Percentiles rank a stretch among this genome's conserved stretches.
Conservation (phyloP, 768 basidiomycete species). For the Lactifluus volemus region DNA sequence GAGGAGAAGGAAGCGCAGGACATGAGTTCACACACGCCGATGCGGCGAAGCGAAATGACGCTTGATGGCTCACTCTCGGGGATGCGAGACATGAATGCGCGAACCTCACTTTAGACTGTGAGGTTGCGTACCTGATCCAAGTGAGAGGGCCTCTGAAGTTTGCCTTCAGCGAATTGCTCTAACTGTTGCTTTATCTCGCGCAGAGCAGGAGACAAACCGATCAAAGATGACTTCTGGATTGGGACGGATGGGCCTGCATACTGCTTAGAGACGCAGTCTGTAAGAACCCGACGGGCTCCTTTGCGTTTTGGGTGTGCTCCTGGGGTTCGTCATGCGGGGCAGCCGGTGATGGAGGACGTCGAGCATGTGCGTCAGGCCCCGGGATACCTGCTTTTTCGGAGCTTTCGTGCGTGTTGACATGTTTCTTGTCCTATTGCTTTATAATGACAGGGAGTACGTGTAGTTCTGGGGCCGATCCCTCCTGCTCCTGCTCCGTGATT, state of each 20-base stretch:
- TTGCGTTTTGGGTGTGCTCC: not conserved
- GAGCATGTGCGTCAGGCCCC: not conserved
- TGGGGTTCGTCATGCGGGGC: not conserved
- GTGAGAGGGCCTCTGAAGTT: not conserved
- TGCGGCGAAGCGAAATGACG: not conserved
- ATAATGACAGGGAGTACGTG: not conserved
- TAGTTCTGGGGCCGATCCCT: not conserved
- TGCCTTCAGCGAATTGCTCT: not conserved
- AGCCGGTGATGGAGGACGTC: not conserved
- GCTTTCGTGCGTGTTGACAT: not conserved
- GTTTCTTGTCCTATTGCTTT: too few species aligned
- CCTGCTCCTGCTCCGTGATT: not conserved
- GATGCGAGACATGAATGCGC: not conserved
- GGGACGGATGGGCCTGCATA: not conserved
- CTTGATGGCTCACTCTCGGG: not conserved
- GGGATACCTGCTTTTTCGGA: not conserved
- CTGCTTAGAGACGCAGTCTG: not conserved
- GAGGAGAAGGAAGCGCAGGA: constrained; percentile 1
- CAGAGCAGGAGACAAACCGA: not conserved
- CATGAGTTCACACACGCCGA: constrained; percentile 5
- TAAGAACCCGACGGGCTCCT: too few species aligned
- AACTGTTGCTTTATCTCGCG: constrained; percentile 1
- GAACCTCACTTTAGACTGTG: not conserved
- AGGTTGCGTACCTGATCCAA: not conserved
- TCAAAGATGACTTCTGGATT: not conserved